Conservation (phyloP, 352 stramenopile species). For the Pythium sukuiense region DNA sequence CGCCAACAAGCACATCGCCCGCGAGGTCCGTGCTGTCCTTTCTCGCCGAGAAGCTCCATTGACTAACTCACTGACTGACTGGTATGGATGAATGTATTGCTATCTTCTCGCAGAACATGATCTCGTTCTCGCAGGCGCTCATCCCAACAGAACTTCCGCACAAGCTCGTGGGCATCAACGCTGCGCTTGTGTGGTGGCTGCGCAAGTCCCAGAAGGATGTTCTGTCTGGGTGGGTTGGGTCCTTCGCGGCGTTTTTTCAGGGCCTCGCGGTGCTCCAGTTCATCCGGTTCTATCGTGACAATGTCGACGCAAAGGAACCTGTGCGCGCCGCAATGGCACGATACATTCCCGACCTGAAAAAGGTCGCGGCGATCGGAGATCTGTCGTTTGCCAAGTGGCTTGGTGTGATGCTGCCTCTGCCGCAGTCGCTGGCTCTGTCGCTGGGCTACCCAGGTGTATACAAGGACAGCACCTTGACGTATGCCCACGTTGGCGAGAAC, state of each 20-base stretch:
- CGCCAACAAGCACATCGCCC: conserved; percentile 24
- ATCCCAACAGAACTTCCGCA: conserved; percentile 64
- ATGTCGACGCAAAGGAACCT: conserved; percentile 42
- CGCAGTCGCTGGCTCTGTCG: conserved; percentile 48
- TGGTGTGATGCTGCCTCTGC: conserved; percentile 56
- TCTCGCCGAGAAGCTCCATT: not conserved
- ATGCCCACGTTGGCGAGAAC: conserved; percentile 63
- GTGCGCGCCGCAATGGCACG: conserved; percentile 43
- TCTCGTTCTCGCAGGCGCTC: conserved; percentile 59
- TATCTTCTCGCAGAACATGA: conserved; percentile 15
- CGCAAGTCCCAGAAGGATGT: conserved; percentile 43
- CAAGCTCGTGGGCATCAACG: conserved; percentile 53
- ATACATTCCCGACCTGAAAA: conserved; percentile 34
- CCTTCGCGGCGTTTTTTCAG: conserved; percentile 46
- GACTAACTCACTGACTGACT: not conserved
- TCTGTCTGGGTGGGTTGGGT: conserved; percentile 49
- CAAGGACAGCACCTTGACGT: conserved; percentile 57
- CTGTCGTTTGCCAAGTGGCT: conserved; percentile 54
- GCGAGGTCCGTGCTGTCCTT: conserved; percentile 19
- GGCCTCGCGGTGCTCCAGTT: conserved; percentile 49
- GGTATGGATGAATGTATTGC: too few relatives aligned
- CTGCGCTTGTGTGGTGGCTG: conserved; percentile 42
- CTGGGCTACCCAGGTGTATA: conserved; percentile 52
- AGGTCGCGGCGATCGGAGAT: conserved; percentile 42
- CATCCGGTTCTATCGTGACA: conserved; percentile 34